Conservation (phyloP, 805 yeast species). For the Metschnikowia reukaufii region DNA sequence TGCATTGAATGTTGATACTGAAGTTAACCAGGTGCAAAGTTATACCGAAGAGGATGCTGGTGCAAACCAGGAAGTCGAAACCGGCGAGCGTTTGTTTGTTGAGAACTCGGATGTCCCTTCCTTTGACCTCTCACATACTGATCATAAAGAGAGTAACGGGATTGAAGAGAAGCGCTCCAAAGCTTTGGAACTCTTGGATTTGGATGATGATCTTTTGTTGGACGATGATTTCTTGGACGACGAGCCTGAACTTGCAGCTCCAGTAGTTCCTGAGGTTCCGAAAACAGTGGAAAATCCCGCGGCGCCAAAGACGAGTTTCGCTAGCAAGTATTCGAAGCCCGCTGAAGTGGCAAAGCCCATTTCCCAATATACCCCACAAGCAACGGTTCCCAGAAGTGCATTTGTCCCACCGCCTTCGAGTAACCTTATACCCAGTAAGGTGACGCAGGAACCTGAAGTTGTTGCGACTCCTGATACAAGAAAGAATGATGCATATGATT, state of each 20-base stretch:
- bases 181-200: constrained; percentile 20
- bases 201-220: constrained; percentile 34
- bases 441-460: background rate
- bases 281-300: constrained; percentile 4
- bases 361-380: constrained; percentile 4
- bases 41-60: background rate
- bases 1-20: background rate
- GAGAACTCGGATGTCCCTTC: constrained; percentile 6
- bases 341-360: constrained; percentile 2
- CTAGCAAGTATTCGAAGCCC: constrained; percentile 6
- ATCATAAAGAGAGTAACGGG: background rate
- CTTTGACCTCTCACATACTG: constrained; percentile 1
- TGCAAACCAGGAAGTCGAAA: background rate
- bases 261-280: background rate
- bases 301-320: constrained; percentile 6
- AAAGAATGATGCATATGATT: constrained; percentile 73
- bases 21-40: background rate
- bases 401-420: constrained; percentile 13
- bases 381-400: constrained; percentile 1
- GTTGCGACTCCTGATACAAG: background rate
- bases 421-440: constrained; percentile 3
- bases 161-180: constrained; percentile 9
- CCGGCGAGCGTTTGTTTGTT: background rate
- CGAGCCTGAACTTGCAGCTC: constrained; percentile 11
- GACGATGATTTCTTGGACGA: constrained; percentile 42